These are phyloP conservation scores for Pleurotus giganteus DNA, from an alignment of 768 basidiomycete genomes.

Conservation along the genomic window DNA sequence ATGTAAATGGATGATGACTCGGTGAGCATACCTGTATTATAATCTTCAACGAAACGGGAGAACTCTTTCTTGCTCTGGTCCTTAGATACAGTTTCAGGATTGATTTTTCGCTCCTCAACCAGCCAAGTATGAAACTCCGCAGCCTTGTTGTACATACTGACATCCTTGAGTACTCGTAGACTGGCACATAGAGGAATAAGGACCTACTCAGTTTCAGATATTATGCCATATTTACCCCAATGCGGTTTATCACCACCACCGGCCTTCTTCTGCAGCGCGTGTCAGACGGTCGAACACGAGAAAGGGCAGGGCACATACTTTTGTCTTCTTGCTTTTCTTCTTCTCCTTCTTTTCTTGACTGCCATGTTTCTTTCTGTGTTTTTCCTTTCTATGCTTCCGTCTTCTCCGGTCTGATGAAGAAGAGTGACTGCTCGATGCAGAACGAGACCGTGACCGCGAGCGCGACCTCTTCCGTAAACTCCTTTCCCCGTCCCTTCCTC, in stretches of 20 bases:
- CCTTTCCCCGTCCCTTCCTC: slow-evolving; percentile 26
- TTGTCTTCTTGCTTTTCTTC: slow-evolving; percentile 74
- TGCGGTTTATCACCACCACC: slow-evolving; percentile 54
- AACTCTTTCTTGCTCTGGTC: slow-evolving; percentile 88
- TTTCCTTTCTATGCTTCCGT: slow-evolving; percentile 42
- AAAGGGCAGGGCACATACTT: slow-evolving; percentile 13
- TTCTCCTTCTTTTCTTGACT: slow-evolving; percentile 47
- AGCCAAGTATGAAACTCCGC: slow-evolving; percentile 92
- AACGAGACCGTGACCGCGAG: slow-evolving; percentile 31
- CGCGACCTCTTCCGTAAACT: slow-evolving; percentile 31
- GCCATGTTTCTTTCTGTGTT: slow-evolving; percentile 43
- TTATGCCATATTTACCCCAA: slow-evolving; percentile 92
- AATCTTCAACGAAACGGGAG: slow-evolving; percentile 77
- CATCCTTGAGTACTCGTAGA: slow-evolving; percentile 1
- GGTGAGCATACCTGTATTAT: slow-evolving; percentile 61
- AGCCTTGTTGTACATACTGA: slow-evolving; percentile 76
- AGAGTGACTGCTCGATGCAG: slow-evolving; percentile 42
- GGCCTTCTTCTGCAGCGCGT: slow-evolving; percentile 48
- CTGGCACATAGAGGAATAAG: slow-evolving; percentile 1
- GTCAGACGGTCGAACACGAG: background rate
- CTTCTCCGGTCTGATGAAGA: slow-evolving; percentile 36
- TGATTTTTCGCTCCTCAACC: slow-evolving; percentile 87
- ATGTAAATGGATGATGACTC: background rate
- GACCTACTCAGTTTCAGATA: slow-evolving; percentile 80
- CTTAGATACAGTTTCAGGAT: slow-evolving; percentile 85